phyloP scores from a whole-genome alignment of 257 asterid genomes.

The Salvia hispanica region DNA sequence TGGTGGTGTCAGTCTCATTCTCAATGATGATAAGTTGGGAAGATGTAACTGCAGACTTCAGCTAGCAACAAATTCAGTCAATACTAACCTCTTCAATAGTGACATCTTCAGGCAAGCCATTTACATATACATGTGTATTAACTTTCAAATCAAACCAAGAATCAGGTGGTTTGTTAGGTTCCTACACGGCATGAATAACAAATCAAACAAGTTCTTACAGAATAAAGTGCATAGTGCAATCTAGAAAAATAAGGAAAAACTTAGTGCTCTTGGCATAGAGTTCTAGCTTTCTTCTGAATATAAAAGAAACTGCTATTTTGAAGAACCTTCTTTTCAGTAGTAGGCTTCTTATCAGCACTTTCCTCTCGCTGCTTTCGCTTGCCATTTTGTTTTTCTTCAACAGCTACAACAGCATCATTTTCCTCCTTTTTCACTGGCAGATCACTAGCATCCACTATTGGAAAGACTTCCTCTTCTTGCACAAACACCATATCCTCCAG shows the following conservation, averaged over 20 bases:
- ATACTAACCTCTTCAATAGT: slow-evolving; percentile 82
- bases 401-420: slow-evolving; percentile 41
- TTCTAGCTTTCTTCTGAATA: slow-evolving; percentile 20
- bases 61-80: slow-evolving; percentile 1
- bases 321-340: slow-evolving; percentile 65
- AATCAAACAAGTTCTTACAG: slow-evolving; percentile 7
- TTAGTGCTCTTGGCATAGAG: not conserved
- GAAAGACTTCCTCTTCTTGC: slow-evolving; percentile 69
- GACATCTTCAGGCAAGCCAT: slow-evolving; percentile 96
- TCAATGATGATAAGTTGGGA: slow-evolving; percentile 19
- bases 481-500: slow-evolving; percentile 75
- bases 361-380: slow-evolving; percentile 71
- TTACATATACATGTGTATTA: slow-evolving; percentile 90
- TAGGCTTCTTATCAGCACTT: slow-evolving; percentile 56
- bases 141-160: slow-evolving; percentile 98
- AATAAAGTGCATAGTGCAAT: slow-evolving; percentile 10
- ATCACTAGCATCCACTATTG: slow-evolving; percentile 42
- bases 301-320: slow-evolving; percentile 8
- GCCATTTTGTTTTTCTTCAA: slow-evolving; percentile 47
- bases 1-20: slow-evolving; percentile 38
- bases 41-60: slow-evolving; percentile 22
- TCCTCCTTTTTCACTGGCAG: slow-evolving; percentile 40
- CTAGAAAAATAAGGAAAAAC: not conserved
- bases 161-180: slow-evolving; percentile 94
- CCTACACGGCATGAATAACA: slow-evolving; percentile 47